A percentile compares a stretch with the other conserved stretches of the same genome.
These are phyloP conservation scores for Ogataea pignaliae DNA, from an alignment of 805 yeast species.

Conservation along the genomic window DNA sequence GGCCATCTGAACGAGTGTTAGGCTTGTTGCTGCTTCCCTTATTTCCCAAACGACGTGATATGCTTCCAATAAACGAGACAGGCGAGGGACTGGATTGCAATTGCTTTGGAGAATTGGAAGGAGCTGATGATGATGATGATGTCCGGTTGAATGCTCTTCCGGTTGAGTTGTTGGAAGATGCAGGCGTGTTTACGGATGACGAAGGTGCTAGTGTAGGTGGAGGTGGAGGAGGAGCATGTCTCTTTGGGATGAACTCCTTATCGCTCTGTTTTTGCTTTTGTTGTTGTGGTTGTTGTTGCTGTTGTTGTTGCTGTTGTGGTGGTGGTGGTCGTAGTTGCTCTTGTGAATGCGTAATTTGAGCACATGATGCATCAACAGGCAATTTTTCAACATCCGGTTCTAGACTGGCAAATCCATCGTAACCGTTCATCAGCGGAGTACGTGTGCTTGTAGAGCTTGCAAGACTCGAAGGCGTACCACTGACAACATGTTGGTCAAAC, in stretches of 20 bases:
- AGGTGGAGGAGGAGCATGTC: constrained; percentile 35
- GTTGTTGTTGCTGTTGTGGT: too few species aligned
- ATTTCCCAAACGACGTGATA: constrained; percentile 25
- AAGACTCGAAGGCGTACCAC: constrained; percentile 10
- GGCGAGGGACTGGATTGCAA: constrained; percentile 14
- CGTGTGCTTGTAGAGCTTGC: constrained; percentile 6
- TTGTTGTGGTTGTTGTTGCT: not conserved
- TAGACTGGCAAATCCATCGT: constrained; percentile 6
- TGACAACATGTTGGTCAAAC: constrained; percentile 9
- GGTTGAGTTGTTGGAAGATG: constrained; percentile 1
- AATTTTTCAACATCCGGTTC: too few species aligned
- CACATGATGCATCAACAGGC: not conserved
- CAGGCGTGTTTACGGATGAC: constrained; percentile 1
- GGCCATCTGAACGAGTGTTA: constrained; percentile 5
- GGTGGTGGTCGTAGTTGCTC: not conserved
- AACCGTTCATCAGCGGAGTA: constrained; percentile 10
- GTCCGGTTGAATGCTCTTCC: not conserved
- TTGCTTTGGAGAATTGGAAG: constrained; percentile 9
- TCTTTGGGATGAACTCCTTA: constrained; percentile 29
- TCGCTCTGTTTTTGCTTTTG: constrained; percentile 7
- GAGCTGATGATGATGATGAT: constrained; percentile 4
- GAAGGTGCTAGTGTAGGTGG: constrained; percentile 6
- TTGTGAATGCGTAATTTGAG: not conserved
- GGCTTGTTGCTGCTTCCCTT: not conserved
- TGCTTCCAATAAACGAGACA: constrained; percentile 24